A percentile compares a stretch with the other conserved stretches of the same genome.
phyloP scores from a whole-genome alignment of 305 asterid species.

The Solanum hybrid region DNA sequence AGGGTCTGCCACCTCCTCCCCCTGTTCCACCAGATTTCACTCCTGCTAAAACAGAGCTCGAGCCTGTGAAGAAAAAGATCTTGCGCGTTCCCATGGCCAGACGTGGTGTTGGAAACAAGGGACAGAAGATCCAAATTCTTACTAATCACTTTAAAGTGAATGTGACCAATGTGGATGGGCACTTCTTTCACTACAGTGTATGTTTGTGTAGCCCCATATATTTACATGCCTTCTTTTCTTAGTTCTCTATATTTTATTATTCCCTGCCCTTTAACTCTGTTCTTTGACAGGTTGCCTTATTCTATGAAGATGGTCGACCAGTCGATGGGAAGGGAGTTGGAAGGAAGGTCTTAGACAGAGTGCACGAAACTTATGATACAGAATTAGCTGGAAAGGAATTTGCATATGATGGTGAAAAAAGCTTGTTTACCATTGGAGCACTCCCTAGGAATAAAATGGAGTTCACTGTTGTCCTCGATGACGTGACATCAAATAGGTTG shows the following conservation, averaged over 20 bases:
- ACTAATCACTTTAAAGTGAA: constrained; percentile 46
- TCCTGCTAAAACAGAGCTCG: constrained; percentile 12
- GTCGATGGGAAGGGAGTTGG: constrained; percentile 26
- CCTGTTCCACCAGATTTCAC: constrained; percentile 19
- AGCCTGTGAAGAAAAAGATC: constrained; percentile 14
- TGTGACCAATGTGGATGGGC: constrained; percentile 19
- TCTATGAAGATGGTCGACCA: constrained; percentile 38
- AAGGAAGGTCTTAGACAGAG: constrained; percentile 36
- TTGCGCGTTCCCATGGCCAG: constrained; percentile 18
- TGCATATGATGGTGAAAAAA: constrained; percentile 42
- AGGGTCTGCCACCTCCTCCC: constrained; percentile 26
- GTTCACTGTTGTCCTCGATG: constrained; percentile 32
- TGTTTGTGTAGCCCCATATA: not conserved
- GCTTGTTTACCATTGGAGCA: constrained; percentile 36
- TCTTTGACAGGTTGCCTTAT: constrained; percentile 27
- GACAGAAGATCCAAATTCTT: constrained; percentile 23
- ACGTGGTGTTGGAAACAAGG: constrained; percentile 24
- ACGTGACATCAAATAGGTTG: constrained; percentile 29
- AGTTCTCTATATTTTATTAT: not conserved
- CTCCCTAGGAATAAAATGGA: constrained; percentile 37
- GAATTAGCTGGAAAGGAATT: constrained; percentile 31
- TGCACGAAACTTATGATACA: constrained; percentile 26
- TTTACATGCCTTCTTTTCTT: not conserved
- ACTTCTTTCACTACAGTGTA: constrained; percentile 40
- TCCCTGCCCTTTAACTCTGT: not conserved